These are phyloP conservation scores for Boletus tylopilopsis DNA, from an alignment of 768 basidiomycete species.

Conservation along the genomic window DNA sequence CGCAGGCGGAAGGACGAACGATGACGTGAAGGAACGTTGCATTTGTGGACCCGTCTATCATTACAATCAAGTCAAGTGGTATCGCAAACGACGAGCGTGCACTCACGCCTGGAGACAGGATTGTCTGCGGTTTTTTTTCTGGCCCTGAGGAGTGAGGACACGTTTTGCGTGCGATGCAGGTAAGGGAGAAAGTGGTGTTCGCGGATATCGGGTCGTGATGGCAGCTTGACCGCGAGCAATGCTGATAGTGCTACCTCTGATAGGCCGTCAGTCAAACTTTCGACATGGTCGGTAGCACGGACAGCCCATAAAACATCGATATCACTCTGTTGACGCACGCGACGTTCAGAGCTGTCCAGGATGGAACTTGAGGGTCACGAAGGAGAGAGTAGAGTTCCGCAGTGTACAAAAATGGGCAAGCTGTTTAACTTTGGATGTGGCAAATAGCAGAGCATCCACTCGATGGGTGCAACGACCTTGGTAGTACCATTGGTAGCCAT, in stretches of 20 bases:
- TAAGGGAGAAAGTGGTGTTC: slow-evolving; percentile 26
- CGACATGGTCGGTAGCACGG: slow-evolving; percentile 27
- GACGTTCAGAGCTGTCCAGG: slow-evolving; percentile 33
- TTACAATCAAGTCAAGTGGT: background rate
- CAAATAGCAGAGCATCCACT: slow-evolving; percentile 18
- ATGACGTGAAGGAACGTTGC: slow-evolving; percentile 28
- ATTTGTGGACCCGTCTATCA: slow-evolving; percentile 25
- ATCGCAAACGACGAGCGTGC: background rate
- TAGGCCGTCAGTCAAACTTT: background rate
- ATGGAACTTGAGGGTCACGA: slow-evolving; percentile 31
- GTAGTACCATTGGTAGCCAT: slow-evolving; percentile 17
- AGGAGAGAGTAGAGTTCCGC: slow-evolving; percentile 35
- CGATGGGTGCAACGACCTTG: slow-evolving; percentile 3
- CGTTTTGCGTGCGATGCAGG: slow-evolving; percentile 22
- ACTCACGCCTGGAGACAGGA: slow-evolving; percentile 24
- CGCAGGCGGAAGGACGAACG: slow-evolving; percentile 27
- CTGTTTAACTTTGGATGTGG: slow-evolving; percentile 18
- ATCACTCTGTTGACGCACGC: slow-evolving; percentile 24
- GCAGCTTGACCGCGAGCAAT: slow-evolving; percentile 34
- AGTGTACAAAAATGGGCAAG: slow-evolving; percentile 32
- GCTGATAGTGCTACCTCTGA: slow-evolving; percentile 31
- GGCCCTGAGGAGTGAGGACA: slow-evolving; percentile 20
- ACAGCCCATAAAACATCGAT: slow-evolving; percentile 16
- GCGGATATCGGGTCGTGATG: slow-evolving; percentile 35
- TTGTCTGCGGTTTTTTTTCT: slow-evolving; percentile 26